Conservation (phyloP, 768 basidiomycete genomes). For the Suillus luteus region DNA sequence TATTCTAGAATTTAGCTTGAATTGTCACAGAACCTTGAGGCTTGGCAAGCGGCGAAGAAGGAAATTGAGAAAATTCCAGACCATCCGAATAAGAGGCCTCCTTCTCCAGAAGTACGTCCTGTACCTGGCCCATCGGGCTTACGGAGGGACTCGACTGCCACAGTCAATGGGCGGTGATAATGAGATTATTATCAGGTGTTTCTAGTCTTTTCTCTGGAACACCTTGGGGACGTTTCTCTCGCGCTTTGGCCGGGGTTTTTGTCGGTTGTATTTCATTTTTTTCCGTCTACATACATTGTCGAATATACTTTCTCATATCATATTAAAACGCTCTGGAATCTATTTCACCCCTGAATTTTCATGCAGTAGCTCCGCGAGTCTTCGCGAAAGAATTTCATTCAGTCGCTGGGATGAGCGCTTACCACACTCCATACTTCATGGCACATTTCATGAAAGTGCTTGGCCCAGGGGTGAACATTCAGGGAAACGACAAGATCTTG, state of each 20-base stretch:
- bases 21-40: slow-evolving; percentile 80
- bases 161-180: slow-evolving; percentile 61
- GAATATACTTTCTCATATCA: slow-evolving; percentile 1
- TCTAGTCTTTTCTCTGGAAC: neutral
- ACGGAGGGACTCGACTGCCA: slow-evolving; percentile 69
- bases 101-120: slow-evolving; percentile 35
- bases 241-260: neutral
- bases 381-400: slow-evolving; percentile 1
- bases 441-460: neutral
- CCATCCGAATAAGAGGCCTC: slow-evolving; percentile 77
- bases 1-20: slow-evolving; percentile 19
- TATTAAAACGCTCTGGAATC: slow-evolving; percentile 5
- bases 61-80: slow-evolving; percentile 90
- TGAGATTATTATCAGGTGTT: slow-evolving; percentile 3
- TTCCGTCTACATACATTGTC: neutral
- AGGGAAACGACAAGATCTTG: neutral
- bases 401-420: slow-evolving; percentile 5
- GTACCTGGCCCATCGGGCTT: slow-evolving; percentile 39
- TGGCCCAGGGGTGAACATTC: neutral
- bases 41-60: slow-evolving; percentile 94
- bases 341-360: slow-evolving; percentile 1
- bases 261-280: neutral
- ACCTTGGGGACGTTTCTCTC: neutral
- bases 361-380: slow-evolving; percentile 7
- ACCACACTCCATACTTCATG: slow-evolving; percentile 4